These are phyloP conservation scores for Saccharomycopsis synnaedendra DNA, from an alignment of 805 yeast genomes.

Conservation along the genomic window DNA sequence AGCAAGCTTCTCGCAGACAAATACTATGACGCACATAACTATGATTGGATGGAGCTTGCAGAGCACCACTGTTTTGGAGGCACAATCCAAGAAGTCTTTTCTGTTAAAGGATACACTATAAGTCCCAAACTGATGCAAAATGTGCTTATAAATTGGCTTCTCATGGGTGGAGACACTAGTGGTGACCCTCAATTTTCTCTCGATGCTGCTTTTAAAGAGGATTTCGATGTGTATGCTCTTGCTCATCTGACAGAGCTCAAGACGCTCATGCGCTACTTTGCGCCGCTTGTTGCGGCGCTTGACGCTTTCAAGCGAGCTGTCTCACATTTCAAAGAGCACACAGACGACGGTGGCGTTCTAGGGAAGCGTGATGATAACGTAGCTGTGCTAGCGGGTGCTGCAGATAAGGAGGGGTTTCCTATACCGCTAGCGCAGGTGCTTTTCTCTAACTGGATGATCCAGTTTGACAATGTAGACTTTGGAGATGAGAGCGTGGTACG, in stretches of 20 bases:
- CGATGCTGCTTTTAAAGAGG: not conserved
- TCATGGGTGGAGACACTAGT: constrained; percentile 11
- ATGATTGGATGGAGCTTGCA: constrained; percentile 12
- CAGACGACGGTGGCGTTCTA: constrained; percentile 5
- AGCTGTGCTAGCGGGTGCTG: constrained; percentile 4
- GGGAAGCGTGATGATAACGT: not conserved
- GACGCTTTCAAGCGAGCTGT: constrained; percentile 11
- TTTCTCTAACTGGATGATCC: constrained; percentile 15
- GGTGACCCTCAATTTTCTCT: constrained; percentile 10
- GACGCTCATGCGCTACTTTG: constrained; percentile 3
- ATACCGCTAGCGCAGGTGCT: constrained; percentile 15
- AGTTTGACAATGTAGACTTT: constrained; percentile 6
- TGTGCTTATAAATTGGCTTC: constrained; percentile 11
- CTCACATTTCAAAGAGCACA: constrained; percentile 12
- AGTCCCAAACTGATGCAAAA: constrained; percentile 1
- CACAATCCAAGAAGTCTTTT: constrained; percentile 2
- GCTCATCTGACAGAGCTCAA: constrained; percentile 2
- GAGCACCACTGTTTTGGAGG: constrained; percentile 14
- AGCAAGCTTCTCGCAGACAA: constrained; percentile 7
- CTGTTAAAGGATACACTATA: not conserved
- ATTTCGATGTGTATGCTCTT: constrained; percentile 2
- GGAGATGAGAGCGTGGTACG: constrained; percentile 4
- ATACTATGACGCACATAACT: constrained; percentile 13
- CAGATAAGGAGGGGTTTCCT: constrained; percentile 12
- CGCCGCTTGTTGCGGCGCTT: constrained; percentile 7